Base-by-base conservation (phyloP, 768 basidiomycete genomes). In the Mycena chlorophos region DNA sequence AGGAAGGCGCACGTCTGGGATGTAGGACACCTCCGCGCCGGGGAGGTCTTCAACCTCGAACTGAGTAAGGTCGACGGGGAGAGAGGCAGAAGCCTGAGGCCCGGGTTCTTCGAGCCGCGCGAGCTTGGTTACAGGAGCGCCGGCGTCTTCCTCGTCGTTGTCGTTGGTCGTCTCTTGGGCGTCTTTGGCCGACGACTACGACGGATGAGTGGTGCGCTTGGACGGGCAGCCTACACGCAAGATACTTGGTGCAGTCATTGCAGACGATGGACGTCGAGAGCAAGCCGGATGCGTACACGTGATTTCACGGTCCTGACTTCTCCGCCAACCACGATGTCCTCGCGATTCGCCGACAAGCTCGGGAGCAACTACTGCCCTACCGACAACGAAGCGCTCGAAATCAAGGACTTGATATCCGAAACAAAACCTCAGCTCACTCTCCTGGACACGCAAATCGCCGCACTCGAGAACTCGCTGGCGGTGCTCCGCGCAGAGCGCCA, bases 301-400 rank as follows among this genome's bases (percentile, higher is more conserved):
- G 31, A 17, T 34, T 34, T 34, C 31, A 34, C 31, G 31, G 8
- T 34, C 31, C 31, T 34, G 8, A 34, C 31, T 34, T 34, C 31
- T 17, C 31, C 31, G 31, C 31, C 31, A 17, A 34, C 31, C 31
- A 34, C 31, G 17, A 34, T 40, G 39, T 12, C 6, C 39, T 40
- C 19, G 45, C 52, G 46, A 5, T 57, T 57, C 34, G 28, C 40
- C 13, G 17, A 37, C 3, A 40, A 29, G 19, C 48, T 57, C 1
- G 47, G 48, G 0, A 57, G 49, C 22, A 57, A 57, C 38, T 53
- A 49, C 39, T 48, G 46, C 12, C 56, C 56, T 2, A 34, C 3
- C 1, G 56, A 49, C 5, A 40, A 50, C 8, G 56, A 57, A 12
- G 5, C 39, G 0, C 1, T 31, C 1, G 38, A 49, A 19, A 52